Evolutionary conservation across 139 green algal genomes (phyloP).

Genomic region (Coccomyxa sp.): DNA sequence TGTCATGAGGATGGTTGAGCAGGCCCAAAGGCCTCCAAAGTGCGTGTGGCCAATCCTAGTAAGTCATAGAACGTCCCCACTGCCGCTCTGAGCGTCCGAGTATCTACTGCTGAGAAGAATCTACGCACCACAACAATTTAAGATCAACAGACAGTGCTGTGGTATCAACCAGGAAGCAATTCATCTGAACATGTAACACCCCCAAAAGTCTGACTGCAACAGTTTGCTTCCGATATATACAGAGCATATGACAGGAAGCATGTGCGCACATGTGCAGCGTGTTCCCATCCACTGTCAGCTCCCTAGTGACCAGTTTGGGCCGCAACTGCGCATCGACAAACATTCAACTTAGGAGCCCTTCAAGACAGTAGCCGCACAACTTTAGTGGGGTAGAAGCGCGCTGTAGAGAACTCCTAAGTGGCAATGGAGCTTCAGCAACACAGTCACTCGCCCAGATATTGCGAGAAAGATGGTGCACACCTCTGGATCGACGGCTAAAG

Average conservation of each 20-base stretch:
- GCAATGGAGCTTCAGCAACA: neutral
- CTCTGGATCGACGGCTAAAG: conserved; percentile 32
- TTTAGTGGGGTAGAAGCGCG: neutral
- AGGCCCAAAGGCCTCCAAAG: conserved; percentile 29
- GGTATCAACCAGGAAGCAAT: neutral
- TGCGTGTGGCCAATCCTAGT: conserved; percentile 22
- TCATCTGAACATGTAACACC: neutral
- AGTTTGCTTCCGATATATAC: neutral
- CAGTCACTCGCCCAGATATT: neutral
- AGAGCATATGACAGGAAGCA: neutral
- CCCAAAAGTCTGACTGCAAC: neutral
- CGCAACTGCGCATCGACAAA: conserved; percentile 20
- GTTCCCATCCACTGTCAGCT: conserved; percentile 14
- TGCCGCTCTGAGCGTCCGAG: conserved; percentile 28
- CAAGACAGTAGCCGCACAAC: neutral
- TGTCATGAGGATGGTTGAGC: neutral
- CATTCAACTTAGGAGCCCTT: neutral
- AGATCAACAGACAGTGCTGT: neutral
- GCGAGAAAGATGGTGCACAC: conserved; percentile 1
- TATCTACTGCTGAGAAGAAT: conserved; percentile 28
- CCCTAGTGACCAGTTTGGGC: conserved; percentile 23
- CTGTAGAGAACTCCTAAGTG: neutral
- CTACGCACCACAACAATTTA: neutral
- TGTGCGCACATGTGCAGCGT: conserved; percentile 13
- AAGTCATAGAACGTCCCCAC: conserved; percentile 43